Percentiles rank a stretch among this genome's conserved stretches.
Evolutionary conservation across 73 alveolate species (phyloP).

Genomic region (Paramecium tetraurelia): DNA sequence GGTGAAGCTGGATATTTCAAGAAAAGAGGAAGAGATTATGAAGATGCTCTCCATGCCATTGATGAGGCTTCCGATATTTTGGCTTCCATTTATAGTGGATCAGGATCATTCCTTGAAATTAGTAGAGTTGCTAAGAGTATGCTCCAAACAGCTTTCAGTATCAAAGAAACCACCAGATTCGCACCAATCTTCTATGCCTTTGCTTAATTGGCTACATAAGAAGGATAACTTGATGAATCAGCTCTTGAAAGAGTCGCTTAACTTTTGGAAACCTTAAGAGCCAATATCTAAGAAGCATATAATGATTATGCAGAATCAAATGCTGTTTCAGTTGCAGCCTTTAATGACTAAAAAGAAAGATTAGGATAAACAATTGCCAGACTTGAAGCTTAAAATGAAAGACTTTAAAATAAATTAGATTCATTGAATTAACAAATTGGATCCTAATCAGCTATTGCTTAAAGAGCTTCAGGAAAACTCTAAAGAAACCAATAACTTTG

Average conservation of each 20-base stretch:
- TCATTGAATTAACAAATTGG: not conserved
- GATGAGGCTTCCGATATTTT: constrained; percentile 42
- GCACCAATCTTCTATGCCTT: constrained; percentile 24
- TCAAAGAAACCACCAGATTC: not conserved
- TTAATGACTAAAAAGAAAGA: not conserved
- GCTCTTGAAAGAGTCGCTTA: constrained; percentile 18
- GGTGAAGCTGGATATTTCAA: constrained; percentile 23
- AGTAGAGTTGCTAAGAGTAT: not conserved
- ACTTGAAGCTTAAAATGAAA: not conserved
- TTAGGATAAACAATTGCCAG: not conserved
- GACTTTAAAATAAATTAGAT: not conserved
- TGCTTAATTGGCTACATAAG: not conserved
- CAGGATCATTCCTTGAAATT: not conserved
- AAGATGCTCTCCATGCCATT: constrained; percentile 45
- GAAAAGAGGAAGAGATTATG: constrained; percentile 23
- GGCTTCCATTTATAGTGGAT: constrained; percentile 10
- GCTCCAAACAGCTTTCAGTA: not conserved
- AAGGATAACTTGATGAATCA: constrained; percentile 35
- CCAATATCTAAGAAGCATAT: not conserved
- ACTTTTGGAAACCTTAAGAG: not conserved
- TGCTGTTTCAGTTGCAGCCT: not conserved
- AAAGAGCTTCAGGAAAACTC: not conserved
- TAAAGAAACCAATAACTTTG: not conserved
- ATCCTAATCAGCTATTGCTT: not conserved
- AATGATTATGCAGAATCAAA: not conserved